Base-by-base conservation (phyloP, 257 asterid genomes). In the Capsicum rhomboideum region DNA sequence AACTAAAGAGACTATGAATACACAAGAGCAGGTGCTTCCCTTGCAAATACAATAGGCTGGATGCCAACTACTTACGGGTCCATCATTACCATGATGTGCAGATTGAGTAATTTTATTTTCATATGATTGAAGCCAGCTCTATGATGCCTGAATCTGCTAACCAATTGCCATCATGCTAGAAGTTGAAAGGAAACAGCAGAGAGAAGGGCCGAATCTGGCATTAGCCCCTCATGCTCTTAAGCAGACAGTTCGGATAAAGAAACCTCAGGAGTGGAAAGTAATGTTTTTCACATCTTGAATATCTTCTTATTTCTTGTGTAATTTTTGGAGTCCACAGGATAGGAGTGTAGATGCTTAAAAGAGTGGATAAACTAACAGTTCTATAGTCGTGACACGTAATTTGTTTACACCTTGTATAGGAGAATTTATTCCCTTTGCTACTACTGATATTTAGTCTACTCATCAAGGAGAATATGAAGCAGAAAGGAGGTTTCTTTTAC, bases 401-500 rank as follows among this genome's bases (percentile, higher is more conserved):
- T 31, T 31, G 44, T 49, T 46, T 77, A 14, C 63, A 77, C 63
- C 63, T 77, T 9, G 80, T 77, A 77, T 26, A 26, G 46, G 81
- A 77, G 63, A 50, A 9, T 23, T 75, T 14, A 28, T 26, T 28
- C 63, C 59, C 81, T 50, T 50, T 49, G 44, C 81, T 49, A 75
- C 26, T 63, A 9, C 50, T 74, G 64, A 80, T 11, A 52, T 88
- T 68, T 77, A 4, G 26, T 8, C 17, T 29, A 80, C 23, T 18
- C 10, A 37, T 37, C 17, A 50, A 66, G 10, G 13, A 63, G 17
- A 82, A 82, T 40, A 20, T n/a, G 40, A 34, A 67, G 34, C 80
- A 7, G 55, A 75, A 85, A 66, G 85, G 69, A 58, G 44, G 78
- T 75, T 66, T 83, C 66, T 78, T 85, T 89, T 68, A 92, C 89